Evolutionary conservation across 2,329 filamentous ascomycete genomes (phyloP).

Genomic region (Beauveria sp.): DNA sequence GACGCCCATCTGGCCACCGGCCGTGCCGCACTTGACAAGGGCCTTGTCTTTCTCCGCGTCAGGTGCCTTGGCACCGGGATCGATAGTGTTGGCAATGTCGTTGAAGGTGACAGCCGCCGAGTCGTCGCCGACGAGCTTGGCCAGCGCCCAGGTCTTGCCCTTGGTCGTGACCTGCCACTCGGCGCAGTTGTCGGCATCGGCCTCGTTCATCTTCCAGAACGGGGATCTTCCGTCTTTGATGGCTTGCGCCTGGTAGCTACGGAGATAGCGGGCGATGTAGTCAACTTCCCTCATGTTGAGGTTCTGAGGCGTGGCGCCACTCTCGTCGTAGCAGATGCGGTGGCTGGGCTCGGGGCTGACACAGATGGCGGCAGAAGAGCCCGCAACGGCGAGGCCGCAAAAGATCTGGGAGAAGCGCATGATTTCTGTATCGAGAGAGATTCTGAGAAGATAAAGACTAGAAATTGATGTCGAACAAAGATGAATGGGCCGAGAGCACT

Average conservation of each 20-base stretch:
- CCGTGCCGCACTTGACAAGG: background rate
- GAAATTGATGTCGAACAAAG: too few species aligned
- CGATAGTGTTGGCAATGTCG: background rate
- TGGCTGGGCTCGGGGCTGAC: background rate
- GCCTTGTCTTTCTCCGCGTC: background rate
- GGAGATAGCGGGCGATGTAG: background rate
- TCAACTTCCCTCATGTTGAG: background rate
- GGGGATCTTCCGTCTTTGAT: background rate
- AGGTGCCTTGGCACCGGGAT: background rate
- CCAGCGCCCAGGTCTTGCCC: background rate
- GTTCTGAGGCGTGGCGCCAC: background rate
- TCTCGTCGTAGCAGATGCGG: background rate
- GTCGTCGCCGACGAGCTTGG: background rate
- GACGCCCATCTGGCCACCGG: background rate
- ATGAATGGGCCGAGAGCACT: background rate
- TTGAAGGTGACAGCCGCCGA: background rate
- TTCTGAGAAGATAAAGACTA: too few species aligned
- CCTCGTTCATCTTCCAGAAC: background rate
- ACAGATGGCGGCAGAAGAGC: background rate
- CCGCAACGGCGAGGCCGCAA: background rate
- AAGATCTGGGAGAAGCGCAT: background rate
- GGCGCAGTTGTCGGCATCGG: background rate
- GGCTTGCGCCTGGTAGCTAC: background rate
- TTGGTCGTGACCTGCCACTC: background rate
- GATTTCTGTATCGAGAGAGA: background rate